Evolutionary conservation across 257 asterid species (phyloP).

Genomic region (Solanum dulcamara): DNA sequence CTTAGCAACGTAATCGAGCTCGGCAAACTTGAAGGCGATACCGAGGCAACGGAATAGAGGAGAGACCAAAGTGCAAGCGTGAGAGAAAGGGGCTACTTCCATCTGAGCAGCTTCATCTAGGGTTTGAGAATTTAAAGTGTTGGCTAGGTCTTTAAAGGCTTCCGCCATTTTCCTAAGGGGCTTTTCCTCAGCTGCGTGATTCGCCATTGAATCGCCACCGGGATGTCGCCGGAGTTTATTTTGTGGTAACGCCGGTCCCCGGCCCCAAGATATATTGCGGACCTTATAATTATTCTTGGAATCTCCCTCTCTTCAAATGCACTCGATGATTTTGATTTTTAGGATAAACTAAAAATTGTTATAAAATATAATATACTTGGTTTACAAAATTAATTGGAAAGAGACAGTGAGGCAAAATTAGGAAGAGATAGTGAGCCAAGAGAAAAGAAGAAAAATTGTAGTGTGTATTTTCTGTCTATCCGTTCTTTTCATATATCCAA

Average conservation of each 20-base stretch:
- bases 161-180: slow-evolving; percentile 68
- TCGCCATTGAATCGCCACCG: slow-evolving; percentile 12
- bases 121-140: slow-evolving; percentile 19
- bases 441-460: too few species aligned
- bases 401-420: too few species aligned
- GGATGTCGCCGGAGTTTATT: not conserved
- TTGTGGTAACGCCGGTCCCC: not conserved
- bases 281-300: not conserved
- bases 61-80: slow-evolving; percentile 78
- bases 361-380: too few species aligned
- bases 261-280: not conserved
- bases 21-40: slow-evolving; percentile 92
- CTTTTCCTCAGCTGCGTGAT: slow-evolving; percentile 19
- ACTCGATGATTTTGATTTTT: not conserved
- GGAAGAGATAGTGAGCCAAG: too few species aligned
- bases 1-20: slow-evolving; percentile 79
- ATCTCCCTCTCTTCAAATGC: not conserved
- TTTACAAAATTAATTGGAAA: too few species aligned
- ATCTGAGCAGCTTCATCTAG: slow-evolving; percentile 37
- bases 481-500: too few species aligned
- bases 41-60: slow-evolving; percentile 95
- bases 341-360: not conserved
- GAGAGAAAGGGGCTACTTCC: slow-evolving; percentile 51
- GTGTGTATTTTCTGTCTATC: too few species aligned
- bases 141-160: slow-evolving; percentile 55